A percentile compares a stretch with the other conserved stretches of the same genome.
These are phyloP conservation scores for Fusarium denticulatum DNA, from an alignment of 2,329 filamentous ascomycete species.

Conservation along the genomic window DNA sequence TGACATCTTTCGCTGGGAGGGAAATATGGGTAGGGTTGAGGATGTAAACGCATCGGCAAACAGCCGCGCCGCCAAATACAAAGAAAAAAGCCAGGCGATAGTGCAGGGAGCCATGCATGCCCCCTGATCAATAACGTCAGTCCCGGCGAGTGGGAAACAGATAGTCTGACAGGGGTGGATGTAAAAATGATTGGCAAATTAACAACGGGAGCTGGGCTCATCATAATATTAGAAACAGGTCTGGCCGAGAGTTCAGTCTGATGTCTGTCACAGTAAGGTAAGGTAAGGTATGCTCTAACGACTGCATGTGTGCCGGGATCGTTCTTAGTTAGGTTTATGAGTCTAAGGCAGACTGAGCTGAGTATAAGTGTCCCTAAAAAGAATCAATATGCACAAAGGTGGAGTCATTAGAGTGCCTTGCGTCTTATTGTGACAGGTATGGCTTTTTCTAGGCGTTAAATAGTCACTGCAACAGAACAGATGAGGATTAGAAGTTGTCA, in stretches of 20 bases:
- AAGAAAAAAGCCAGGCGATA: slow-evolving; percentile 4
- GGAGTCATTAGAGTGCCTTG: slow-evolving; percentile 24
- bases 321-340: slow-evolving; percentile 18
- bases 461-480: slow-evolving; percentile 38
- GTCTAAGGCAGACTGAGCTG: slow-evolving; percentile 30
- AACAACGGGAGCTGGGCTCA: slow-evolving; percentile 7
- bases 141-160: slow-evolving; percentile 3
- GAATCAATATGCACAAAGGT: slow-evolving; percentile 18
- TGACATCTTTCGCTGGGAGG: slow-evolving; percentile 30
- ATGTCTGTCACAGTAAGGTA: not conserved
- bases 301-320: slow-evolving; percentile 17
- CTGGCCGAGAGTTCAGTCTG: slow-evolving; percentile 27
- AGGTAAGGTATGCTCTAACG: not conserved
- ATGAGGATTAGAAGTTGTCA: slow-evolving; percentile 38
- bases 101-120: slow-evolving; percentile 5
- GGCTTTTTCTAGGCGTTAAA: slow-evolving; percentile 17
- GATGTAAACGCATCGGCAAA: slow-evolving; percentile 12
- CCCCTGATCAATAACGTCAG: not conserved
- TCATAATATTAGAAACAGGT: slow-evolving; percentile 24
- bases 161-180: slow-evolving; percentile 3
- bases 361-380: slow-evolving; percentile 7
- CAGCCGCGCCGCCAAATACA: slow-evolving; percentile 25
- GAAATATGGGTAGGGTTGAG: not conserved
- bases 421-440: slow-evolving; percentile 4
- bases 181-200: slow-evolving; percentile 23